phyloP scores from a whole-genome alignment of 805 yeast genomes.

The Zygosaccharomyces gambellarensis region DNA sequence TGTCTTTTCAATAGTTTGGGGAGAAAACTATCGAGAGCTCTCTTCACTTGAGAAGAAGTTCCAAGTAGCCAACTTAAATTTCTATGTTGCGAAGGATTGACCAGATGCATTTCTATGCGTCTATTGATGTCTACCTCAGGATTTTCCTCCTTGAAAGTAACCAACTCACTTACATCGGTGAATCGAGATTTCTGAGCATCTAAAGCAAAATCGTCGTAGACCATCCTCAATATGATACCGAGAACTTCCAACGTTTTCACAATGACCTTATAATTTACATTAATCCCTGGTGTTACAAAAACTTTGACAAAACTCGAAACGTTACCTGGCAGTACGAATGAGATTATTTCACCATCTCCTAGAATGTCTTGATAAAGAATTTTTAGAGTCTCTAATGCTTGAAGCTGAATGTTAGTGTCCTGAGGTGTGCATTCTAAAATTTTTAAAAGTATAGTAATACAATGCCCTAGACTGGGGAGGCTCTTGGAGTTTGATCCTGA shows the following conservation, averaged over 20 bases:
- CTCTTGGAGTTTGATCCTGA: slow-evolving; percentile 20
- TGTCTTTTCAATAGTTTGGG: slow-evolving; percentile 25
- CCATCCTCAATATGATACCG: slow-evolving; percentile 29
- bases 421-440: slow-evolving; percentile 26
- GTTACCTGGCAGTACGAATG: slow-evolving; percentile 49
- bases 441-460: slow-evolving; percentile 42
- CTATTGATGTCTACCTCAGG: slow-evolving; percentile 12
- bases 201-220: slow-evolving; percentile 42
- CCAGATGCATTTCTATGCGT: slow-evolving; percentile 14
- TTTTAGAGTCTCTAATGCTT: slow-evolving; percentile 35
- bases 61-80: slow-evolving; percentile 52
- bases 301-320: slow-evolving; percentile 43
- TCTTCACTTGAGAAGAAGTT: slow-evolving; percentile 46
- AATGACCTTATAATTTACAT: slow-evolving; percentile 38
- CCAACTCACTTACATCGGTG: slow-evolving; percentile 17
- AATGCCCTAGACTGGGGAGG: slow-evolving; percentile 45
- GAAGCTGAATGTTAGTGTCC: slow-evolving; percentile 32
- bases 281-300: slow-evolving; percentile 30
- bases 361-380: slow-evolving; percentile 35
- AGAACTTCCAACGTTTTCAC: slow-evolving; percentile 33
- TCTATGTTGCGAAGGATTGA: slow-evolving; percentile 32
- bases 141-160: slow-evolving; percentile 11
- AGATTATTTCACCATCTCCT: slow-evolving; percentile 45
- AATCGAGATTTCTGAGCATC: slow-evolving; percentile 15
- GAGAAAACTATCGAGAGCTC: slow-evolving; percentile 40